A percentile compares a stretch with the other conserved stretches of the same genome.
Evolutionary conservation across 768 basidiomycete genomes (phyloP).

Genomic region (Nevesoporus exiguus): DNA sequence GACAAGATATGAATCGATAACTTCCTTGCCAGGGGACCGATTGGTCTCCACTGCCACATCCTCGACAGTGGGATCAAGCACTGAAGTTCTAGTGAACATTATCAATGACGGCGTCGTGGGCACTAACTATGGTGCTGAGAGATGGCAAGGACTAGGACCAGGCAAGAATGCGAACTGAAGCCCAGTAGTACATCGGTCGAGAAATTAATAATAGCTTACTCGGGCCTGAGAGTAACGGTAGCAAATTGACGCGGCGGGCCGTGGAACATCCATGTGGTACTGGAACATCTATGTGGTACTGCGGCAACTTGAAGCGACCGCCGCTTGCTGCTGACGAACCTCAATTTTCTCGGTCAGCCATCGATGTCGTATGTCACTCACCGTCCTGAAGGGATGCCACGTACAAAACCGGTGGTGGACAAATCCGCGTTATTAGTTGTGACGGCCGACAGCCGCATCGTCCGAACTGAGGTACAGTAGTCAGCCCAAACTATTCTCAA

Average conservation of each 20-base stretch:
- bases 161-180: not conserved
- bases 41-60: conserved; percentile 2
- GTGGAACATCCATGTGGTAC: too few species aligned
- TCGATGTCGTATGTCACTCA: not conserved
- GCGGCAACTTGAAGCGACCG: not conserved
- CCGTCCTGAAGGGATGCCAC: not conserved
- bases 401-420: not conserved
- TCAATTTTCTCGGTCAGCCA: not conserved
- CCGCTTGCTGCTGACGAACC: not conserved
- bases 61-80: conserved; percentile 8
- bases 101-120: not conserved
- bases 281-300: not conserved
- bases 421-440: not conserved
- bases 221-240: not conserved
- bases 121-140: not conserved
- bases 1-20: not conserved
- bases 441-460: not conserved
- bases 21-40: not conserved
- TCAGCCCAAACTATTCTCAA: not conserved
- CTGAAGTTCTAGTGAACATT: conserved; percentile 10
- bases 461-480: not conserved
- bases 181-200: not conserved
- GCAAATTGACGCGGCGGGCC: not conserved
- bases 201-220: conserved; percentile 8
- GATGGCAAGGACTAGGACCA: not conserved